Evolutionary conservation across 352 stramenopile species (phyloP), one percentile per base, ranked within the genome.

Genomic region (Globisporangium acanthophoron): DNA sequence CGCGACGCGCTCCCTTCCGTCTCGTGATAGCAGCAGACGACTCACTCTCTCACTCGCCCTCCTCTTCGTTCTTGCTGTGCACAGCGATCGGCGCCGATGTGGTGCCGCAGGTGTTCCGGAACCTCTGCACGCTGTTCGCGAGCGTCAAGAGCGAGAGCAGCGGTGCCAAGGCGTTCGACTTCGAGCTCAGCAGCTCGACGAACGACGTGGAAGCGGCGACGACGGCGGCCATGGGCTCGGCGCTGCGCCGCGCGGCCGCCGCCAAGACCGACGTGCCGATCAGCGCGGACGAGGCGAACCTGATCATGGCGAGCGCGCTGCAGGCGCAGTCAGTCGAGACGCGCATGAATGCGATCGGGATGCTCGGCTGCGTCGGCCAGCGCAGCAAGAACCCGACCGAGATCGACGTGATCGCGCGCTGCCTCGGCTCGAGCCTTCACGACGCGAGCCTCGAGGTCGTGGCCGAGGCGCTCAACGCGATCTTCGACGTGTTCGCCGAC

Each of bases 401-500:
- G 67, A 92, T 92, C 66, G 77, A 85, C 31, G 68, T 86, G n/a
- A 74, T 95, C 11, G 84, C 78, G 15, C 71, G 68, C 18, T 87
- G 81, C 59, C 58, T 95, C 29, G 58, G 74, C 46, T 65, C 72
- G 47, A 74, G 70, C 29, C 67, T 96, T 24, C 67, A 76, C 41
- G 86, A 96, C 61, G 60, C 71, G 49, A 88, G 75, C 50, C 66
- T 96, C 16, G 81, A 92, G 61, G 86, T 96, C 16, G 84, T 93
- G 18, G 76, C 80, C n/a, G 82, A 92, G 61, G 84, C 84, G 4
- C 67, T 96, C 27, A 93, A 96, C 64, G 84, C 86, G 52, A 62
- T 96, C 16, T 96, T 96, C 52, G 86, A 96, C 49, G 77, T 96
- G 18, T 96, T 93, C 59, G 67, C 78, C 33, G 80, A 90, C 52